Evolutionary conservation across 495 filamentous ascomycete genomes (phyloP), one percentile per base, ranked within the genome.

Genomic region (Ramalina peruviana): DNA sequence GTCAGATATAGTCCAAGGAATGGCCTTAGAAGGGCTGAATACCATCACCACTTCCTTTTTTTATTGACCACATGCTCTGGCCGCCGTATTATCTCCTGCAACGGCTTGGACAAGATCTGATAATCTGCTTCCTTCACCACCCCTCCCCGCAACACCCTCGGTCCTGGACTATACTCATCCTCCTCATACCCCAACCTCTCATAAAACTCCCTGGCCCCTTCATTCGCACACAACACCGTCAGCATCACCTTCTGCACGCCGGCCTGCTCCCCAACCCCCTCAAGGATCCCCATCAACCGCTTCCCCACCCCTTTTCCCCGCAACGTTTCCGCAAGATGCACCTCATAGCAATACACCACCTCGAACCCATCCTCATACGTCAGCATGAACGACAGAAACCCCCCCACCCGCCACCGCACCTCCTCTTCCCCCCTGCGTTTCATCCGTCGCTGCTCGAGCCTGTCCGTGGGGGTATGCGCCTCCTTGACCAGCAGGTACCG

Each of bases 271-370:
- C 70, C 73, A 23, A 73, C 64, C 12, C 56, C 61, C 56, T 73
- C 70, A 53, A 74, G 65, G 43, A 56, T 37, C 17, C 26, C 46
- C 64, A 75, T 72, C 51, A 75, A 41, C 49, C 60, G 47, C 36
- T 38, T 56, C 21, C 73, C 73, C 3, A 73, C 37, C 0, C 72
- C 69, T 16, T 51, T 60, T 6, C 72, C 64, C 49, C 80, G 80
- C 4, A 80, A 62, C 1, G 52, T 56, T 1, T 71, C 64, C 38
- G 70, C 62, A 9, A 94, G 68, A 54, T 95, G 88, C 20, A 95
- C 78, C 67, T 95, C 88, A 62, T 95, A 95, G 64, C 84, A 83
- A 56, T 94, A 95, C 3, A 89, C 55, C 5, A 93, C 85, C 13
- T 82, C 73, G 26, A 76, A 65, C 0, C 78, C 76, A 52, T 83